Base-by-base conservation (phyloP, 306 rosid genomes). In the Senna tora region DNA sequence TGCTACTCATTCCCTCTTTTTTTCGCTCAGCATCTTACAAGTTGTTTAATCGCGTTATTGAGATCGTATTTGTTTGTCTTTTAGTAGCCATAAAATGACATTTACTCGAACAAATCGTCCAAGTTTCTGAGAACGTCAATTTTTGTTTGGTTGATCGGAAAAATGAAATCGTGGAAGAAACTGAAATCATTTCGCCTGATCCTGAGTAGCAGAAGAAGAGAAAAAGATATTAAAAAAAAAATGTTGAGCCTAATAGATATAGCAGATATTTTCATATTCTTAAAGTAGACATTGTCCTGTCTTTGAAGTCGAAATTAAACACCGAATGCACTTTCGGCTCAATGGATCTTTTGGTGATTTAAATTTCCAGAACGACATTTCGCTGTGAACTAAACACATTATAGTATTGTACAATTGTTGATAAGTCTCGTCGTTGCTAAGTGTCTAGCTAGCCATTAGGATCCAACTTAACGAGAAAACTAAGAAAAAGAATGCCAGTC, bases 1-100 rank as follows among this genome's bases (percentile, higher is more conserved):
- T 88, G 39, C 59, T 41, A 67, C 49, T 72, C 83, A 50, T 49
- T 62, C 32, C n/a, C n/a, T n/a, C n/a, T n/a, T 69, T 78, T 65
- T 69, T 65, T 74, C 38, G 2, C 42, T 75, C 55, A 34, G 20
- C 28, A 38, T 19, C 65, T 62, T 4, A 25, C 13, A 4, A 55
- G 14, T 43, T 25, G 30, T 6, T 38, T 10, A 3, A 36, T 62
- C 50, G 42, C 25, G 7, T 75, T 54, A 22, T 55, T 55, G 5
- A 74, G 19, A 46, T 58, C 19, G 64, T 46, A 32, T 16, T 14
- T 25, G 53, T 42, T 58, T 32, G 54, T 39, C 33, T 54, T 10
- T 6, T 22, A 13, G 20, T 4, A 10, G 51, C 20, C 7, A 41
- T 41, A 19, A 4, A 51, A 12, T 43, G 20, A 25, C 28, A 7